These are phyloP conservation scores for Dimargaris cristalligena DNA, from an alignment of 192 early-diverging fungal genomes.

Conservation along the genomic window DNA sequence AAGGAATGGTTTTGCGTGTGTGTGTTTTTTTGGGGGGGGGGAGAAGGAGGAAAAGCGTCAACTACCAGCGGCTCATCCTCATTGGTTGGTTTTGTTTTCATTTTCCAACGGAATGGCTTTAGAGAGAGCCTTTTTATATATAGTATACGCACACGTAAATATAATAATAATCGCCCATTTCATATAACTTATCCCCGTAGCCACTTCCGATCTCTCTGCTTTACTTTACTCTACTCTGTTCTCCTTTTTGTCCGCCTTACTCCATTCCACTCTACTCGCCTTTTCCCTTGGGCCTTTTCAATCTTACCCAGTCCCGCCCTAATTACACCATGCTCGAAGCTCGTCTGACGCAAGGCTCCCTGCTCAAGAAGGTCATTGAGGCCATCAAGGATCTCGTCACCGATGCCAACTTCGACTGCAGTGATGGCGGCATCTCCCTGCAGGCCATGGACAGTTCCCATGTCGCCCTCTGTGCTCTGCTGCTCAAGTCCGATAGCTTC, in stretches of 20 bases:
- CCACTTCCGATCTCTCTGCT: too few relatives aligned
- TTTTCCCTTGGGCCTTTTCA: neutral
- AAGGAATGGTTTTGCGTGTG: too few relatives aligned
- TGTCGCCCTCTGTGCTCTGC: constrained; percentile 79
- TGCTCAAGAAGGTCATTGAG: constrained; percentile 90
- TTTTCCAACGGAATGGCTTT: too few relatives aligned
- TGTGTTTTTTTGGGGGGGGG: too few relatives aligned
- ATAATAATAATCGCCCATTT: too few relatives aligned
- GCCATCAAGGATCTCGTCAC: constrained; percentile 94
- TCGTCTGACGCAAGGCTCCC: constrained; percentile 62
- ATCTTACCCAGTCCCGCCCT: neutral
- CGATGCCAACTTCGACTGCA: constrained; percentile 97
- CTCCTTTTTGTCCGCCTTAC: neutral
- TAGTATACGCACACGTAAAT: too few relatives aligned
- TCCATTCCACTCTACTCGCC: neutral
- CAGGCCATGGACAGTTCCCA: constrained; percentile 99
- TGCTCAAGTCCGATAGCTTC: constrained; percentile 66
- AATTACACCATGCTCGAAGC: constrained; percentile 67
- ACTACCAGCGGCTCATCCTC: too few relatives aligned
- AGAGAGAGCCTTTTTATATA: too few relatives aligned
- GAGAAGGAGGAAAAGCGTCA: too few relatives aligned
- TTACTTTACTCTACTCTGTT: neutral
- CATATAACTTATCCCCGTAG: too few relatives aligned
- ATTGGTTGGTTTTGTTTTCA: too few relatives aligned
- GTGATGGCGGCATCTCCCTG: constrained; percentile 80